These are phyloP conservation scores for Candida silvicultrix DNA, from an alignment of 805 yeast species.

Conservation along the genomic window DNA sequence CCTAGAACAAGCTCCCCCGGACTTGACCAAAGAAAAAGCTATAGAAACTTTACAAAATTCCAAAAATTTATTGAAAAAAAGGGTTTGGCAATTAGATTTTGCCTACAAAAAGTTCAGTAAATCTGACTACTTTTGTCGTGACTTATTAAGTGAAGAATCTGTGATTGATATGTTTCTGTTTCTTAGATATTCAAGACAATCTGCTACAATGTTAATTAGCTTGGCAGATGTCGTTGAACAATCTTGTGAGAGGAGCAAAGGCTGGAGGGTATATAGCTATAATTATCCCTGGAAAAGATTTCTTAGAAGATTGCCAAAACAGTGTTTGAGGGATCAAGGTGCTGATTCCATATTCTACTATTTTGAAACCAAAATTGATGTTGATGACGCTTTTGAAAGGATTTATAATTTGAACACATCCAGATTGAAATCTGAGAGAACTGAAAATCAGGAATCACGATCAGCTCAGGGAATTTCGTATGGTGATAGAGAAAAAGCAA, in stretches of 20 bases:
- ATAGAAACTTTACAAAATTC: constrained; percentile 8
- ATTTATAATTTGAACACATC: constrained; percentile 40
- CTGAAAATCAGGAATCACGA: not conserved
- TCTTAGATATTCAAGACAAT: constrained; percentile 33
- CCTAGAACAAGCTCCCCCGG: not conserved
- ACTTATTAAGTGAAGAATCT: constrained; percentile 27
- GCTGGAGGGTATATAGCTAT: constrained; percentile 32
- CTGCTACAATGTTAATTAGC: constrained; percentile 29
- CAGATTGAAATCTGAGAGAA: constrained; percentile 19
- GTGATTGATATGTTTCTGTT: constrained; percentile 33
- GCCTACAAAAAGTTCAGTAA: constrained; percentile 30
- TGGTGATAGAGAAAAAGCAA: not conserved
- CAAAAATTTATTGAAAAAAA: constrained; percentile 19
- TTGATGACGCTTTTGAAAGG: constrained; percentile 38
- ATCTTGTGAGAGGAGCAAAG: constrained; percentile 16
- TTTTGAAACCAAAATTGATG: constrained; percentile 35
- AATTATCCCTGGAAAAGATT: constrained; percentile 35
- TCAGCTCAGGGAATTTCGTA: too few species aligned
- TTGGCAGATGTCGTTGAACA: constrained; percentile 19
- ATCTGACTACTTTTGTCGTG: constrained; percentile 29
- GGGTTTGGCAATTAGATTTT: constrained; percentile 26
- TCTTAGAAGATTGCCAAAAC: constrained; percentile 33
- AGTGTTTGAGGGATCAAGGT: constrained; percentile 40
- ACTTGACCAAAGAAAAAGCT: constrained; percentile 1
- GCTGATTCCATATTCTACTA: constrained; percentile 37